Evolutionary conservation across 352 stramenopile genomes (phyloP).

Genomic region (Phytophthora rubi): DNA sequence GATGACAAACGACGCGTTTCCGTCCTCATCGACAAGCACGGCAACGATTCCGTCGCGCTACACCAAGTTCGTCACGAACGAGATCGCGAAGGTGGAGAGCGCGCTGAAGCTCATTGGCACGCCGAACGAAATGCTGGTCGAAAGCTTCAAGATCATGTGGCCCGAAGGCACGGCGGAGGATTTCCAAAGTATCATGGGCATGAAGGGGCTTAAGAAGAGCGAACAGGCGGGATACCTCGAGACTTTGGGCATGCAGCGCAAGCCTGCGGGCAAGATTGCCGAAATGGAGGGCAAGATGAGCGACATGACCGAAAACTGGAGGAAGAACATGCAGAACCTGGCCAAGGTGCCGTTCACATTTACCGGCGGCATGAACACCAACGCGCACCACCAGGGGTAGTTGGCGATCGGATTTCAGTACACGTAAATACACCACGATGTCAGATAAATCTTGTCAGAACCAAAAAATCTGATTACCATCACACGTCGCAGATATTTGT

Average conservation of each 20-base stretch:
- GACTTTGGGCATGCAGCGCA: conserved; percentile 69
- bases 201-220: conserved; percentile 93
- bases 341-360: conserved; percentile 82
- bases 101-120: conserved; percentile 98
- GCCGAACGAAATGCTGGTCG: conserved; percentile 94
- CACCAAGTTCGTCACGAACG: conserved; percentile 97
- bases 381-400: conserved; percentile 32
- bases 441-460: too few relatives aligned
- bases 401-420: neutral
- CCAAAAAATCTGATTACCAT: too few relatives aligned
- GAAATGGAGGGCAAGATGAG: conserved; percentile 89
- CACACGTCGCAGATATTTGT: too few relatives aligned
- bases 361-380: conserved; percentile 47
- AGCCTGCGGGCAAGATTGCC: conserved; percentile 70
- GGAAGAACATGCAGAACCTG: conserved; percentile 88
- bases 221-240: conserved; percentile 70
- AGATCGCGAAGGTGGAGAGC: conserved; percentile 96
- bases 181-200: conserved; percentile 94
- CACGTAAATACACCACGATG: too few relatives aligned
- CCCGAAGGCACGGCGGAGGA: conserved; percentile 92
- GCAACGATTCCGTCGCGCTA: conserved; percentile 93
- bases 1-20: conserved; percentile 60
- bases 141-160: conserved; percentile 98
- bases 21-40: conserved; percentile 45
- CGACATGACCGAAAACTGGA: conserved; percentile 87